Evolutionary conservation across 2,329 filamentous ascomycete species (phyloP).

Genomic region (Aureobasidium leucospermi): DNA sequence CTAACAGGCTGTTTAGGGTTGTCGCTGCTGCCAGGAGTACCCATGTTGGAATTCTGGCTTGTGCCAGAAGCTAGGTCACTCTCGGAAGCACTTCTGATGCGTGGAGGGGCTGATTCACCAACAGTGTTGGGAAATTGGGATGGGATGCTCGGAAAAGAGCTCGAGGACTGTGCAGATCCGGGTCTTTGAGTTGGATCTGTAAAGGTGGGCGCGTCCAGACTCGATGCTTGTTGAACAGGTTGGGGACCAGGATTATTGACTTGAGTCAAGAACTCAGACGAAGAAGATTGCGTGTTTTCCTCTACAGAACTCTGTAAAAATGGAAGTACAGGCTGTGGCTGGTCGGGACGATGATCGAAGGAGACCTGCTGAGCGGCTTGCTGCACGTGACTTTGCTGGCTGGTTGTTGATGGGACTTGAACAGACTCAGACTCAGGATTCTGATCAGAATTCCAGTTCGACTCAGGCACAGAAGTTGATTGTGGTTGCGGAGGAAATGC

Average conservation of each 20-base stretch:
- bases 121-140: constrained; percentile 18
- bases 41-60: not conserved
- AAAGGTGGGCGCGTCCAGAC: not conserved
- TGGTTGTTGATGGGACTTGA: not conserved
- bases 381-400: constrained; percentile 4
- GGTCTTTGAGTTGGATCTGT: not conserved
- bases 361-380: constrained; percentile 9
- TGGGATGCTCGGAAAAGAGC: constrained; percentile 21
- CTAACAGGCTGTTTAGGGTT: not conserved
- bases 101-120: constrained; percentile 23
- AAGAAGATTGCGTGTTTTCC: not conserved
- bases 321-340: not conserved
- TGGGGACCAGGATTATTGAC: not conserved
- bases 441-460: not conserved
- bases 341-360: constrained; percentile 9
- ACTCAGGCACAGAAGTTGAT: not conserved
- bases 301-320: not conserved
- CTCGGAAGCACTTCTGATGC: not conserved
- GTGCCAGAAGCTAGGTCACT: not conserved
- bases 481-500: not conserved
- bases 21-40: not conserved
- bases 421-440: not conserved
- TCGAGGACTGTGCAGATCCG: constrained; percentile 12
- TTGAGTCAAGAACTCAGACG: not conserved
- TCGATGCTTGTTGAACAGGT: not conserved